Conservation (phyloP, 495 filamentous ascomycete species). For the Chaetomium fimeti region DNA sequence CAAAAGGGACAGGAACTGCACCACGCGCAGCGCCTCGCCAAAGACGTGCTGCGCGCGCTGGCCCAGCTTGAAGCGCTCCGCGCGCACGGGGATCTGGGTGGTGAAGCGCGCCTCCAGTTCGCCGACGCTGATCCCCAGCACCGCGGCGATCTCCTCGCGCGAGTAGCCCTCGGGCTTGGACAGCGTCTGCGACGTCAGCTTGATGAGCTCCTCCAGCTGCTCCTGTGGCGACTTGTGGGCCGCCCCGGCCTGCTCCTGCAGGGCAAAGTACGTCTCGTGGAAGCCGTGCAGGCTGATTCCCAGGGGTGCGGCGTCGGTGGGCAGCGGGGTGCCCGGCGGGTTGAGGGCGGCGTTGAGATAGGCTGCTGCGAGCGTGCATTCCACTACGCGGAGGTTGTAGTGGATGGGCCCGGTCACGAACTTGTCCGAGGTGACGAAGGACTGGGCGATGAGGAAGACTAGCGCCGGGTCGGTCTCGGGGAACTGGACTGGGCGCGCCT, state of each 20-base stretch:
- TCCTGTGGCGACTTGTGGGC: slow-evolving; percentile 31
- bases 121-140: slow-evolving; percentile 64
- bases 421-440: slow-evolving; percentile 90
- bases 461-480: slow-evolving; percentile 79
- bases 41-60: slow-evolving; percentile 89
- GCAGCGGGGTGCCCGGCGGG: slow-evolving; percentile 62
- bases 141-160: slow-evolving; percentile 75
- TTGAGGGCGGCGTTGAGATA: slow-evolving; percentile 53
- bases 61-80: slow-evolving; percentile 81
- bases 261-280: slow-evolving; percentile 74
- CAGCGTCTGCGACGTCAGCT: slow-evolving; percentile 61
- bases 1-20: slow-evolving; percentile 75
- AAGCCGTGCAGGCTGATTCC: slow-evolving; percentile 82
- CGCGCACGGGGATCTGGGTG: slow-evolving; percentile 80
- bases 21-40: slow-evolving; percentile 80
- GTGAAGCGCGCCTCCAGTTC: slow-evolving; percentile 74
- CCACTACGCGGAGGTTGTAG: slow-evolving; percentile 96
- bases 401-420: slow-evolving; percentile 87
- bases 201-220: slow-evolving; percentile 68
- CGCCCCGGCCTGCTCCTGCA: slow-evolving; percentile 46
- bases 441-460: slow-evolving; percentile 90
- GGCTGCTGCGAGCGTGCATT: slow-evolving; percentile 85
- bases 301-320: slow-evolving; percentile 77
- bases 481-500: slow-evolving; percentile 75
- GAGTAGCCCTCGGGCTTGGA: slow-evolving; percentile 80